A percentile compares a stretch with the other conserved stretches of the same genome.
phyloP scores from a whole-genome alignment of 345 rosid genomes.

The Salix exigua region DNA sequence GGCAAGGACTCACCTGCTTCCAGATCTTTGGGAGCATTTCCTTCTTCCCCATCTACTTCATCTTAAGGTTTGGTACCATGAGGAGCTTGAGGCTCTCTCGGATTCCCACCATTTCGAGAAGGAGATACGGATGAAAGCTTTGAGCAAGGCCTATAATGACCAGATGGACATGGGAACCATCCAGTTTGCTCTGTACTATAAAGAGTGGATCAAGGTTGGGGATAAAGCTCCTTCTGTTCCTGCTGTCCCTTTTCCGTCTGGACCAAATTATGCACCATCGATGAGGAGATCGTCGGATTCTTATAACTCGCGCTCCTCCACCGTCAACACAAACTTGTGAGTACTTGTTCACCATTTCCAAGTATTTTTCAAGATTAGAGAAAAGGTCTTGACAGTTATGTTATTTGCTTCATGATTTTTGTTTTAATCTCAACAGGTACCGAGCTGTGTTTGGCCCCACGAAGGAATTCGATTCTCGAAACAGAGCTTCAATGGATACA shows the following conservation, averaged over 20 bases:
- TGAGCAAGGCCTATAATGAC: conserved; percentile 40
- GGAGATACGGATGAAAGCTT: conserved; percentile 32
- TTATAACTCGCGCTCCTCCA: conserved; percentile 27
- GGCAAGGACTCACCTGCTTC: conserved; percentile 55
- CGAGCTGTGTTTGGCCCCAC: conserved; percentile 42
- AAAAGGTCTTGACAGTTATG: background rate
- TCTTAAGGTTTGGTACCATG: conserved; percentile 55
- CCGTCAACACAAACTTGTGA: conserved; percentile 40
- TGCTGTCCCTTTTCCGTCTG: conserved; percentile 45
- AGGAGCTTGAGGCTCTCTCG: conserved; percentile 40
- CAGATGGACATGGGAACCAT: conserved; percentile 49
- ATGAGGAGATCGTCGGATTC: conserved; percentile 57
- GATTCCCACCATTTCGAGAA: conserved; percentile 18
- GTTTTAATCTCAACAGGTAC: conserved; percentile 27
- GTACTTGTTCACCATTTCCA: conserved; percentile 9
- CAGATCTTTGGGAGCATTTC: conserved; percentile 67
- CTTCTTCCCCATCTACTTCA: conserved; percentile 71
- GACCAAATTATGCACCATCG: conserved; percentile 22
- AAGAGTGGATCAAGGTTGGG: conserved; percentile 54
- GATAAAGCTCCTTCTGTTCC: conserved; percentile 46
- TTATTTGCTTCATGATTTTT: conserved; percentile 5
- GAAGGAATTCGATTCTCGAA: conserved; percentile 15
- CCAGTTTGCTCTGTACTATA: conserved; percentile 51
- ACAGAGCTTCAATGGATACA: conserved; percentile 23
- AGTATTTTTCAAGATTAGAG: background rate